These are phyloP conservation scores for Vitellaria paradoxa DNA, from an alignment of 179 eudicot genomes.

Conservation along the genomic window DNA sequence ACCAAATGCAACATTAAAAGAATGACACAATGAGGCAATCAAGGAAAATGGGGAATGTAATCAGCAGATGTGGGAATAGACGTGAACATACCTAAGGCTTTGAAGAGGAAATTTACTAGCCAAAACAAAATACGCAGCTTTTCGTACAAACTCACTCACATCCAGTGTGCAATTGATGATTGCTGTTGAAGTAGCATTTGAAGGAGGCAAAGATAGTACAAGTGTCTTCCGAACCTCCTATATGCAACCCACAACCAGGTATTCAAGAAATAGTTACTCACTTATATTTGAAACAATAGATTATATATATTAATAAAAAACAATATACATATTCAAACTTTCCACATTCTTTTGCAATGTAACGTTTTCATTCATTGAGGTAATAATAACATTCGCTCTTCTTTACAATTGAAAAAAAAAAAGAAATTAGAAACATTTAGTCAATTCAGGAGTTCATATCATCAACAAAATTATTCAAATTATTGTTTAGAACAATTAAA, in stretches of 20 bases:
- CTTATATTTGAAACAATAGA: not conserved
- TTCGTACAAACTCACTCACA: conserved; percentile 89
- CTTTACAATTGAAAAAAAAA: not conserved
- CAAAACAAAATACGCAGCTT: conserved; percentile 81
- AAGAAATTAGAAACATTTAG: not conserved
- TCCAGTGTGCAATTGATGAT: conserved; percentile 84
- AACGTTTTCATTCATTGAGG: not conserved
- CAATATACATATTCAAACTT: not conserved
- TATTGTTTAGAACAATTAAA: not conserved
- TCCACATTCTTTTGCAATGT: not conserved
- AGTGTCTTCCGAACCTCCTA: conserved; percentile 96
- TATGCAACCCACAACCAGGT: conserved; percentile 13
- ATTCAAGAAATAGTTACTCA: not conserved
- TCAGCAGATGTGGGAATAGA: not conserved
- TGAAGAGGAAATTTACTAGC: conserved; percentile 95
- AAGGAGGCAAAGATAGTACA: conserved; percentile 77
- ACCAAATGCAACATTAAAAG: not conserved
- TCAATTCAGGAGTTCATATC: not conserved
- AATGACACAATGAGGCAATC: not conserved
- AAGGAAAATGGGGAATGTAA: conserved; percentile 2
- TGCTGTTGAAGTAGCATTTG: conserved; percentile 62
- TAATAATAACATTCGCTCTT: not conserved
- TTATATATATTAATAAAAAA: not conserved
- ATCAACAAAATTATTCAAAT: not conserved
- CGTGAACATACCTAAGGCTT: conserved; percentile 70